Base-by-base conservation (phyloP, 176 grass and related monocot species). In the Oryza meridionalis region DNA sequence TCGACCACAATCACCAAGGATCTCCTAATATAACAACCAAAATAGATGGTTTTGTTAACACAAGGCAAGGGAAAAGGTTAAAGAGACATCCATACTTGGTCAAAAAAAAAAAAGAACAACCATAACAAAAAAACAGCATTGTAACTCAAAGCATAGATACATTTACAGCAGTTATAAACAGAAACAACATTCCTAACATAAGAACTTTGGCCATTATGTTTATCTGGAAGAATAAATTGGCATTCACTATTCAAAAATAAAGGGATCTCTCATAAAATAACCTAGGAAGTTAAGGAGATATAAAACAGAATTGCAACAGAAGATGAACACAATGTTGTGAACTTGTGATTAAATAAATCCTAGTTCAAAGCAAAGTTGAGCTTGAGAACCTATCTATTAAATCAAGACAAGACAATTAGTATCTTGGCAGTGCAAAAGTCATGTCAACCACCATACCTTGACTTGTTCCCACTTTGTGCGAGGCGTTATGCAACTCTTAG, bases 401-500 rank as follows among this genome's bases (percentile, higher is more conserved):
- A 21, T 38, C 37, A 44, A 22, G 71, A 49, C 27, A 72, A 72
- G 11, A 65, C 40, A 79, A 16, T 9, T 24, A 25, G 26, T 19
- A 69, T 5, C 9, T 13, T 65, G 32, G 25, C 25, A 66, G 19
- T 75, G 29, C 16, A 84, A 63, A 32, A 80, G 21, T 84, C 76
- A 65, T 43, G 47, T n/a, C 49, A 26, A 47, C 81, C 35, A 77
- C 17, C 75, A 67, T 86, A 99, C 96, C 91, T 99, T 99, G 22
- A 96, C 91, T 77, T 98, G 93, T 75, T 98, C 93, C 96, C 96
- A 99, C 68, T 94, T 99, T 70, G 93, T 96, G 50, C 69, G 87
- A 76, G 91, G 84, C 16, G 89, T 96, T 84, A 99, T 99, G 81
- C 91, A 92, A 88, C 81, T 95, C 63, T 94, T 98, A 19, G 89